Evolutionary conservation across 2,329 filamentous ascomycete species (phyloP), one percentile per base, ranked within the genome.

Genomic region (Penicillium sp.): DNA sequence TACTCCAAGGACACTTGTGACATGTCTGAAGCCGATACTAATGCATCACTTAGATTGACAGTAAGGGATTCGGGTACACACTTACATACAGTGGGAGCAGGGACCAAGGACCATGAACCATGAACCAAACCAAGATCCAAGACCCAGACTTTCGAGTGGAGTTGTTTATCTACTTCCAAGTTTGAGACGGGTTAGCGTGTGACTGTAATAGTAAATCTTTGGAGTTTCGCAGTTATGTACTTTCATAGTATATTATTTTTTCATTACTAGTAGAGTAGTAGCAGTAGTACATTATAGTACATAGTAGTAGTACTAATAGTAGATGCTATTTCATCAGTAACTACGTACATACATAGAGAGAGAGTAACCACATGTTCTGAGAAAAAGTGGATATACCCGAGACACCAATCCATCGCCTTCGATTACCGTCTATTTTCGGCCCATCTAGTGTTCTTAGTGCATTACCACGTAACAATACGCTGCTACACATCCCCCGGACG

Each of bases 321-420:
- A 20, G 18, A 20, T 20, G 18, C 18, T 20, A 20, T 20, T n/a
- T n/a, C n/a, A n/a, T n/a, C n/a, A n/a, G n/a, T n/a, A n/a, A n/a
- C n/a, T n/a, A n/a, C n/a, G n/a, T n/a, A n/a, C n/a, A n/a, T n/a
- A n/a, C n/a, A n/a, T n/a, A n/a, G n/a, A n/a, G n/a, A n/a, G n/a
- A n/a, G n/a, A n/a, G n/a, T n/a, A n/a, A n/a, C n/a, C n/a, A n/a
- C n/a, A n/a, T n/a, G n/a, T n/a, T n/a, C n/a, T n/a, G n/a, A n/a
- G n/a, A n/a, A n/a, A 24, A 41, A 41, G 46, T 49, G 46, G 47
- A 40, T 45, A 31, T 45, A 28, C 32, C 46, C 42, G 46, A 44
- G 38, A 37, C 40, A 40, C 36, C 36, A 39, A 16, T 40, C 23
- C 14, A 40, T 28, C 23, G 11, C 11, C 35, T 23, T 26, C 35